Conservation (phyloP, 164 flowering plant genomes). For the Stephania yunnanensis region DNA sequence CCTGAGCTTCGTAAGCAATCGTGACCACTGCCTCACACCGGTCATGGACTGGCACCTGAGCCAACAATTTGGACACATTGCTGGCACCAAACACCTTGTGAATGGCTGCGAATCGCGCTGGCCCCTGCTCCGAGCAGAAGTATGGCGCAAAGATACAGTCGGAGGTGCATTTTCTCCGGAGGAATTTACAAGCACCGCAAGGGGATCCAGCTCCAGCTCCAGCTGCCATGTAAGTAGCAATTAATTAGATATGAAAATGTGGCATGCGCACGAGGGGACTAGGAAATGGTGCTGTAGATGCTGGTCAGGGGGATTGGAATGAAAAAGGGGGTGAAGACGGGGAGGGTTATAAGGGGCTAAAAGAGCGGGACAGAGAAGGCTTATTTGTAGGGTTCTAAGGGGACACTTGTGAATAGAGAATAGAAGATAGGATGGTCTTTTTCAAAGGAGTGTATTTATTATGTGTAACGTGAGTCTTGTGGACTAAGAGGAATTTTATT, state of each 20-base stretch:
- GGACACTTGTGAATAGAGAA: conserved; percentile 48
- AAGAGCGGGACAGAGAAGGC: conserved; percentile 45
- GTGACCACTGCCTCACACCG: conserved; percentile 96
- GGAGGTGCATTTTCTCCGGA: conserved; percentile 79
- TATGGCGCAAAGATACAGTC: conserved; percentile 94
- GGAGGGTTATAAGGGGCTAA: conserved; percentile 31
- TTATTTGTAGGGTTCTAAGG: conserved; percentile 60
- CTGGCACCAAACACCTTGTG: conserved; percentile 99
- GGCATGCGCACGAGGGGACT: conserved; percentile 47
- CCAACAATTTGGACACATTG: conserved; percentile 76
- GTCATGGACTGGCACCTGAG: conserved; percentile 67
- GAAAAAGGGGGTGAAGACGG: conserved; percentile 7
- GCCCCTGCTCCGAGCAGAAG: conserved; percentile 89
- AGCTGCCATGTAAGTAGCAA: conserved; percentile 21
- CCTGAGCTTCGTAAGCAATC: conserved; percentile 96
- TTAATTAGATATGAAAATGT: too few species aligned
- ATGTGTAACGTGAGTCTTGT: conserved; percentile 5
- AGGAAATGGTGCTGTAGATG: conserved; percentile 36
- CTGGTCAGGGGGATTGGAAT: not conserved
- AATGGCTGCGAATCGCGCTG: conserved; percentile 88
- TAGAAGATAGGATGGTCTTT: not conserved
- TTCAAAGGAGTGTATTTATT: not conserved
- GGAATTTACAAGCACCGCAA: conserved; percentile 98
- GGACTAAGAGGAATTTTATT: not conserved
- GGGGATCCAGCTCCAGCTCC: conserved; percentile 63